Base-by-base conservation (phyloP, 1,284 basidiomycete species). In the Porodaedalea pini region DNA sequence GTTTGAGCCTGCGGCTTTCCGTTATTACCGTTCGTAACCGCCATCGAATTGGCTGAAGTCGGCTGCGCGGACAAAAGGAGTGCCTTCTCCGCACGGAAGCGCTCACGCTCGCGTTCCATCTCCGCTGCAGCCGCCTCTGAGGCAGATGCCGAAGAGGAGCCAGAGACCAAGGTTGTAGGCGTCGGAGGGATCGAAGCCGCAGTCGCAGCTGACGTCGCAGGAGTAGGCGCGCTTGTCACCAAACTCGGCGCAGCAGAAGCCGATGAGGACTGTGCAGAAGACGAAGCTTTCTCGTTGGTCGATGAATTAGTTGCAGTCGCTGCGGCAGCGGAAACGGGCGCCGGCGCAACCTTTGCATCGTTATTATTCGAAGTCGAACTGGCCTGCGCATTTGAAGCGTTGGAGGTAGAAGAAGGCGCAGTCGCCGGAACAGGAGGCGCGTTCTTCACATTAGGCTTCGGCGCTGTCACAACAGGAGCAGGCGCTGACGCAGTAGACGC, bases 51-150 rank as follows among this genome's bases (percentile, higher is more conserved):
- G 8, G 19, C 13, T 21, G 15, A 17, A 17, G 32, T 34, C 6
- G 32, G 13, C 13, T 34, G 32, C 32, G 44, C 44, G 44, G 23
- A 23, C 11, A 47, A 19, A 15, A 47, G 40, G 15, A 17, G 21
- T 17, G 25, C 45, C 32, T 56, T 56, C 32, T 56, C 54, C 10
- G 37, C 40, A 17, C 41, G 41, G 11, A 37, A 21, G 17, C 54
- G 54, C 44, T 56, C 54, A 13, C 54, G 25, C 34, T 36, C 49
- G n/a, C 49, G 43, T 19, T 56, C 44, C 31, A 44, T 36, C 44
- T 56, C 54, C 6, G 54, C 54, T 13, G 54, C 54, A 8, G 54
- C 54, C 10, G 54, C 54, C 15, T 56, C 45, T 4, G 54, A 56
- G 8, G 54, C 44, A 36, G 54, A 48, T 15, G 43, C 36, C 6